phyloP scores from a whole-genome alignment of 78 protist species.

The Cavenderia fasciculata region DNA sequence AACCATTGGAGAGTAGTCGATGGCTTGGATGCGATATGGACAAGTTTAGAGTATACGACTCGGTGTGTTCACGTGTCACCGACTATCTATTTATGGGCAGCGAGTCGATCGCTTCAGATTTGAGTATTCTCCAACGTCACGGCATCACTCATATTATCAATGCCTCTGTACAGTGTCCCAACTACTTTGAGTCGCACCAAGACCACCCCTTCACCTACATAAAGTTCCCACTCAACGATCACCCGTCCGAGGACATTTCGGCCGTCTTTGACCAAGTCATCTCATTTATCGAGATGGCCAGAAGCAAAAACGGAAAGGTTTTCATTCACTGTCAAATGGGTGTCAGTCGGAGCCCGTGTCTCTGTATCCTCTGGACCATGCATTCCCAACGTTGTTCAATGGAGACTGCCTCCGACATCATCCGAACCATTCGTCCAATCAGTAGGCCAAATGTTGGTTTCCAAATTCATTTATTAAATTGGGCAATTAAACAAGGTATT shows the following conservation, averaged over 20 bases:
- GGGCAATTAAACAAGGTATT: constrained; percentile 61
- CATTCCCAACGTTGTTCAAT: constrained; percentile 12
- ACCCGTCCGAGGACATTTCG: constrained; percentile 22
- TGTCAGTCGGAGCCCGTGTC: constrained; percentile 35
- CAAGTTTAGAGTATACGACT: constrained; percentile 28
- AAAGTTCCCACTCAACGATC: constrained; percentile 36
- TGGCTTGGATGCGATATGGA: constrained; percentile 62
- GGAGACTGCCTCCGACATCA: constrained; percentile 9
- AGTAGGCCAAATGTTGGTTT: constrained; percentile 61
- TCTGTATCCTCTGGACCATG: constrained; percentile 65
- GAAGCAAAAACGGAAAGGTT: not conserved
- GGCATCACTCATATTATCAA: constrained; percentile 75
- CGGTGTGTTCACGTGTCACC: constrained; percentile 34
- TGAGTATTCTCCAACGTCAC: not conserved
- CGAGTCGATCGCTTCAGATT: constrained; percentile 28
- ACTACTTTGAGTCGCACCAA: constrained; percentile 25
- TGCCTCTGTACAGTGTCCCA: constrained; percentile 31
- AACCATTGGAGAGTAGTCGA: constrained; percentile 44
- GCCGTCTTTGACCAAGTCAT: constrained; percentile 17
- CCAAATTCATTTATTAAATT: constrained; percentile 21
- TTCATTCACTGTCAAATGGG: constrained; percentile 74
- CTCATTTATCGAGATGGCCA: constrained; percentile 36
- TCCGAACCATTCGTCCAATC: constrained; percentile 28
- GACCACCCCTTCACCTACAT: constrained; percentile 12
- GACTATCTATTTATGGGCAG: constrained; percentile 57